Evolutionary conservation across 129 eudicot species (phyloP), one percentile per base, ranked within the genome.

Genomic region (Scalesia atractyloides): DNA sequence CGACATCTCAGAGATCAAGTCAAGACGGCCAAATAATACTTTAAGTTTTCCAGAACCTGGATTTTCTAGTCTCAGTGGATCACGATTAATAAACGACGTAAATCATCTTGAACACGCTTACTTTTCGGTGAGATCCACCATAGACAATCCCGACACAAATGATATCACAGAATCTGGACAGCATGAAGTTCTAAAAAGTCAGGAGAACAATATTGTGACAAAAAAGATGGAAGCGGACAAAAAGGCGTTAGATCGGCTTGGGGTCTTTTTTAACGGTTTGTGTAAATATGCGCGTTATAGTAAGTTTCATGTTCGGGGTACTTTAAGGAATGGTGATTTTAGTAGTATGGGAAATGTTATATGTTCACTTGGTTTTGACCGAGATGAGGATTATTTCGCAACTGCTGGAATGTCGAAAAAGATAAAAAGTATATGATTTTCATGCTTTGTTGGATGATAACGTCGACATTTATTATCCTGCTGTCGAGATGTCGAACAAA

Each of bases 391-490:
- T 48, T 90, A 88, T 75, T 82, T 95, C 69, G 97, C 99, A 61
- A 75, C 99, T 39, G 99, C 96, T 79, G 99, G 99, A 48, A 95
- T 95, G 51, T 85, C 97, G 0, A 95, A 90, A 81, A 95, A 86
- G 75, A 91, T 95, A 19, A 91, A 91, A 91, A 64, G 86, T 95
- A 30, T 95, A 82, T 72, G 99, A 95, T 53, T 95, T 60, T 75
- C 82, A 86, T 18, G 82, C 96, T 15, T 74, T 91, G 12, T 46
- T 78, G 63, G 68, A 80, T 65, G 85, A 88, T 33, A 83, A 96
- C 11, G 91, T 91, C 80, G 99, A 88, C 69, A 82, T 90, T 64
- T 97, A 95, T 82, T 95, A 95, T 78, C 99, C 99, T 17, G 88
- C 81, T 0, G 66, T 82, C 57, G 97, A 95, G 86, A 90, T 95